Base-by-base conservation (phyloP, 306 rosid species). In the Fragaria nilgerrensis region DNA sequence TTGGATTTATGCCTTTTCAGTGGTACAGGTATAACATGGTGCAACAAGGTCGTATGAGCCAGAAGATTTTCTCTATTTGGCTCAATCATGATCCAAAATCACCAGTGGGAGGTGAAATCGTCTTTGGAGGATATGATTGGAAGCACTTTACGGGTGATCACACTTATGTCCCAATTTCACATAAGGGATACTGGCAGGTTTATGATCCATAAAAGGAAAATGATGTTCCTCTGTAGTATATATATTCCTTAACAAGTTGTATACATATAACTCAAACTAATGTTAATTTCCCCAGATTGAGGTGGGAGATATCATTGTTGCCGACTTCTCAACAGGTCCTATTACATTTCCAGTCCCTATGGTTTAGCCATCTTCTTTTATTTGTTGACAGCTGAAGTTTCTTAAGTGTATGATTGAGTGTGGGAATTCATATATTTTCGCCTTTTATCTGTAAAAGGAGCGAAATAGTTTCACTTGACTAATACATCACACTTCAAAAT, bases 121-220 rank as follows among this genome's bases (percentile, higher is more conserved):
- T 84, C 59, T 73, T 84, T 79, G 97, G 97, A 70, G 97, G 97
- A 68, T 69, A 86, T 82, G 92, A 89, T 68, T 81, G 77, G 75
- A 86, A 81, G 66, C 94, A 80, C 76, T 91, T 89, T 79, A 84
- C 72, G 63, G 97, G 94, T 56, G 90, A 89, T 17, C 97, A 89
- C 74, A 91, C 87, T 36, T 89, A 88, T 20, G 82, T 82, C 59
- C 94, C 94, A 0, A 62, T 91, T 53, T 80, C 90, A 68, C 77
- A 76, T 48, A 72, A 84, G 75, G 94, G 91, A 59, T 88, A 88
- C 85, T 91, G 97, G 94, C 92, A 88, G 97, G 97, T 91, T 56
- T 69, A 44, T 25, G 75, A 49, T n/a, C n/a, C n/a, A n/a, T 49
- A 55, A 37, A 49, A 66, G 56, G 44, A 25, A 72, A 37, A 86